phyloP scores from a whole-genome alignment of 129 eudicot species.

The Flaveria brownii region DNA sequence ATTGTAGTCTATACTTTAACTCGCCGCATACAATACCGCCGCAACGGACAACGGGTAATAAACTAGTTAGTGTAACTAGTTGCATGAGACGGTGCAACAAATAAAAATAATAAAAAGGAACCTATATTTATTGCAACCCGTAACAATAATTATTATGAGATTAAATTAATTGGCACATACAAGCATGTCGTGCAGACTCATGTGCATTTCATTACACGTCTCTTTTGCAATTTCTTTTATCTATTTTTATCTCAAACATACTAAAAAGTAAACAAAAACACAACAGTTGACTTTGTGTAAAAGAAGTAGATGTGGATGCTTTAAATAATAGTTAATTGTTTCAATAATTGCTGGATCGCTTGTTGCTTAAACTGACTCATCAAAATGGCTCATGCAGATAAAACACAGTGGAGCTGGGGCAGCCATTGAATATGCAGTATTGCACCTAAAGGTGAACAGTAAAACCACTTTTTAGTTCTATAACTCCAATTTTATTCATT shows the following conservation, averaged over 20 bases:
- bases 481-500: not conserved
- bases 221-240: too few species aligned
- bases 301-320: not conserved
- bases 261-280: not conserved
- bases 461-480: not conserved
- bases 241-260: too few species aligned
- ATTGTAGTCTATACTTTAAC: too few species aligned
- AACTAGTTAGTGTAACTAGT: too few species aligned
- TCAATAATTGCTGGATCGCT: constrained; percentile 8
- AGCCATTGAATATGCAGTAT: constrained; percentile 91
- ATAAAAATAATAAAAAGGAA: too few species aligned
- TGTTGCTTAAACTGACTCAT: constrained; percentile 28
- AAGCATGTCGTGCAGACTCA: not conserved
- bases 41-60: too few species aligned
- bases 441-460: constrained; percentile 65
- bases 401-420: constrained; percentile 89
- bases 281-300: not conserved
- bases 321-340: not conserved
- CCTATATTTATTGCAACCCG: too few species aligned
- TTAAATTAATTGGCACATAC: too few species aligned
- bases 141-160: too few species aligned
- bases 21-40: too few species aligned
- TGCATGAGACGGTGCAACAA: too few species aligned
- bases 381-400: constrained; percentile 40
- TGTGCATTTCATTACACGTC: not conserved